These are phyloP conservation scores for Aurifilum marmelostoma DNA, from an alignment of 2,329 filamentous ascomycete species.

Conservation along the genomic window DNA sequence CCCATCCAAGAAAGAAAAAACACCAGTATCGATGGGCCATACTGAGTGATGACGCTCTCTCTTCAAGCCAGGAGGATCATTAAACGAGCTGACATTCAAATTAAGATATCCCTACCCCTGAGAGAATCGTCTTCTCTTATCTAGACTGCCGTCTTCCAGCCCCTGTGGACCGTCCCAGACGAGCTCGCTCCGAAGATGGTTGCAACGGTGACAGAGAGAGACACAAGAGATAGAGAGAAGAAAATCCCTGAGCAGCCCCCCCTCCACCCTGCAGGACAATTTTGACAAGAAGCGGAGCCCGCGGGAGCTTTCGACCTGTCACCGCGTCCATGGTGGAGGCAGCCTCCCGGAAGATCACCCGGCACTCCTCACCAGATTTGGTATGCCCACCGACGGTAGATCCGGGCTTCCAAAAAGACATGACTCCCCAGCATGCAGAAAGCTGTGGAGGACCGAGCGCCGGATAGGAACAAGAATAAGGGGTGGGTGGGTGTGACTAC, in stretches of 20 bases:
- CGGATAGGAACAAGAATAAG: neutral
- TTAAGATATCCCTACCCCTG: neutral
- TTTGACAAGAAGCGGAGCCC: slow-evolving; percentile 7
- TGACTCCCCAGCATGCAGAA: neutral
- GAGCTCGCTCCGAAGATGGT: neutral
- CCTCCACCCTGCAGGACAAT: neutral
- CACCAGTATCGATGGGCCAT: neutral
- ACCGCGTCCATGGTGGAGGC: neutral
- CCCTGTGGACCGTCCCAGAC: neutral
- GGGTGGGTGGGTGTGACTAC: neutral
- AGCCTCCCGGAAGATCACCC: neutral
- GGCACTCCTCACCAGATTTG: slow-evolving; percentile 3
- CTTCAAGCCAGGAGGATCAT: neutral
- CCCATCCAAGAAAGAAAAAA: neutral
- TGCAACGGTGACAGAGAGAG: neutral
- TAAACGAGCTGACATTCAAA: neutral
- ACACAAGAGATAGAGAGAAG: too few species aligned
- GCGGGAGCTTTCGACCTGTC: slow-evolving; percentile 12
- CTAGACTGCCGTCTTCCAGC: neutral
- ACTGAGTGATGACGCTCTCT: neutral
- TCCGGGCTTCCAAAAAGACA: slow-evolving; percentile 7
- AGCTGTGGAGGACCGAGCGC: neutral
- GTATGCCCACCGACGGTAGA: slow-evolving; percentile 10
- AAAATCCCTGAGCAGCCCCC: neutral
- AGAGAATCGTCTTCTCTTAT: neutral